Conservation (phyloP, 805 yeast genomes). For the Vanderwaltozyma tropicalis region DNA sequence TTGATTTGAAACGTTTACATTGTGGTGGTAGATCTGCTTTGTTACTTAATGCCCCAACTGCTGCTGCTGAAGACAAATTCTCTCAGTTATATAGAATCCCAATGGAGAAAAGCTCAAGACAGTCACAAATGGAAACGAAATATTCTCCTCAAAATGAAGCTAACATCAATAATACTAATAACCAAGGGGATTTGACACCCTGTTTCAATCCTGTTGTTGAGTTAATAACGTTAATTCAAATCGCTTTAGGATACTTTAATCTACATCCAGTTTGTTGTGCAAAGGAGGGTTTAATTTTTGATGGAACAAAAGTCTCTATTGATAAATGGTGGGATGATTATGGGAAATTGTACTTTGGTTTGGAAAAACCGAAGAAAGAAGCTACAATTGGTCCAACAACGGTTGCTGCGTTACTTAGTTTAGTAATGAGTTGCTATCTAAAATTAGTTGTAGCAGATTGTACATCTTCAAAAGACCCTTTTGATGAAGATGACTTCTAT, state of each 20-base stretch:
- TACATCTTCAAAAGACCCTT: conserved; percentile 70
- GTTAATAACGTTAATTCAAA: conserved; percentile 64
- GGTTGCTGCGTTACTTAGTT: conserved; percentile 71
- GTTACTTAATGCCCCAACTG: conserved; percentile 58
- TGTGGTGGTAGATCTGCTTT: conserved; percentile 84
- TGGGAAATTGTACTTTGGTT: conserved; percentile 35
- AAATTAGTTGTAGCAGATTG: conserved; percentile 51
- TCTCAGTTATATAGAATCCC: conserved; percentile 59
- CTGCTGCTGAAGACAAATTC: conserved; percentile 74
- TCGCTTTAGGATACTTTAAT: conserved; percentile 66
- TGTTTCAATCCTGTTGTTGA: conserved; percentile 56
- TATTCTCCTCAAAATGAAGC: neutral
- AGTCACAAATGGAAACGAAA: neutral
- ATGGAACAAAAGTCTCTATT: conserved; percentile 63
- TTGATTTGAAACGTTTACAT: conserved; percentile 61
- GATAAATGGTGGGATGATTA: conserved; percentile 71
- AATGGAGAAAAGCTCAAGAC: conserved; percentile 6
- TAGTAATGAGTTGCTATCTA: conserved; percentile 54
- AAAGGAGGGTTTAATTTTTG: conserved; percentile 81
- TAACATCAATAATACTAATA: no score
- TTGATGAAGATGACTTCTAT: conserved; percentile 61
- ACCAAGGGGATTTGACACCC: neutral
- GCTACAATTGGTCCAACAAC: conserved; percentile 55
- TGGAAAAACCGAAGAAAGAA: conserved; percentile 31
- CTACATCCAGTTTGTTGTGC: conserved; percentile 48